Percentiles rank a stretch among this genome's conserved stretches.
Evolutionary conservation across 192 early-diverging fungal species (phyloP).

Genomic region (Dispira simplex): DNA sequence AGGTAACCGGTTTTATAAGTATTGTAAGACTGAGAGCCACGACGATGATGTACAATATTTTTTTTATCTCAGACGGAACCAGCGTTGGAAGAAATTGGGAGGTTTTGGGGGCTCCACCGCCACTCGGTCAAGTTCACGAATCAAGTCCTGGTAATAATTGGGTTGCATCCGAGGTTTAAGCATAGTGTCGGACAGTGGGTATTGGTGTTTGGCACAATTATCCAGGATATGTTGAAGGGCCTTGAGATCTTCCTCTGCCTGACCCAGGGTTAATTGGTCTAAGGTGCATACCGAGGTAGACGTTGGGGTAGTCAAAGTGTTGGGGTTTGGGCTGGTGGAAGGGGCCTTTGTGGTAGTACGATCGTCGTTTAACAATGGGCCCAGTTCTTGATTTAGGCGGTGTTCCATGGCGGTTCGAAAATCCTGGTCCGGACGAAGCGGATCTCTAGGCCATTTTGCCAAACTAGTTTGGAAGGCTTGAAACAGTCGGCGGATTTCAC

Average conservation of each 20-base stretch:
- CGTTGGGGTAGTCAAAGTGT: background rate
- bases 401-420: background rate
- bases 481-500: background rate
- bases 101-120: conserved; percentile 1
- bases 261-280: background rate
- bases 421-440: conserved; percentile 3
- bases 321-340: background rate
- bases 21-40: too few relatives aligned
- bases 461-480: background rate
- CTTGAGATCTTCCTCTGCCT: background rate
- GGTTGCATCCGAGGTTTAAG: background rate
- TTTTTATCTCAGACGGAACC: conserved; percentile 3
- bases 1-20: too few relatives aligned
- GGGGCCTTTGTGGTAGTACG: background rate
- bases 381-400: background rate
- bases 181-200: conserved; percentile 1
- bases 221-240: background rate
- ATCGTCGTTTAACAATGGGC: background rate
- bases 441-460: conserved; percentile 7
- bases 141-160: background rate
- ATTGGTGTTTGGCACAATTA: background rate
- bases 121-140: background rate
- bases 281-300: background rate
- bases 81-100: conserved; percentile 6
- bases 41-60: background rate